A percentile compares a stretch with the other conserved stretches of the same genome.
Evolutionary conservation across 2,329 filamentous ascomycete species (phyloP).

Genomic region (Fusarium duplospermum): DNA sequence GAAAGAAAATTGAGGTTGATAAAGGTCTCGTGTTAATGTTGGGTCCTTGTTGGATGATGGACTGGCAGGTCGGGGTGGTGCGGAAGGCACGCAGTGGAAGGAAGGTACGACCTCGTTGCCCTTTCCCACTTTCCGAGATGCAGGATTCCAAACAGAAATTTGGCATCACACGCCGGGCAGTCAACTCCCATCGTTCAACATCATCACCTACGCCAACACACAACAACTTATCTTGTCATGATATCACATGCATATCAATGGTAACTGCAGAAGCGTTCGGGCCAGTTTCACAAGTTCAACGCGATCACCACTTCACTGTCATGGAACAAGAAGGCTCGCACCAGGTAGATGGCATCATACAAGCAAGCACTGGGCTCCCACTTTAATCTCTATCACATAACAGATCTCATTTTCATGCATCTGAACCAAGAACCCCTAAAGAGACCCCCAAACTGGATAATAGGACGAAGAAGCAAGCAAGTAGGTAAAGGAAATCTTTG

Average conservation of each 20-base stretch:
- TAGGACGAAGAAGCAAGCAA: constrained; percentile 38
- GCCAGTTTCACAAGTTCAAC: background rate
- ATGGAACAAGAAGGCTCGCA: background rate
- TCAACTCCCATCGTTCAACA: background rate
- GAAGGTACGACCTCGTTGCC: background rate
- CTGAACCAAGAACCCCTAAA: constrained; percentile 29
- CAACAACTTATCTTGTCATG: background rate
- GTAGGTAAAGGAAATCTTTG: constrained; percentile 46
- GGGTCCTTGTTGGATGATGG: background rate
- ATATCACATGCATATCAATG: background rate
- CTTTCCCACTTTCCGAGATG: background rate
- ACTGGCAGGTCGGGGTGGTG: background rate
- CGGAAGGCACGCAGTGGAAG: background rate
- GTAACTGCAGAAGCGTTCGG: background rate
- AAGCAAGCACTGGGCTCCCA: constrained; percentile 30
- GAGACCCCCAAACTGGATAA: constrained; percentile 29
- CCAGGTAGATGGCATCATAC: constrained; percentile 5
- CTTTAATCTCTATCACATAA: constrained; percentile 37
- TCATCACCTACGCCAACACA: background rate
- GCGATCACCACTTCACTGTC: background rate
- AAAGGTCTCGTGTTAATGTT: background rate
- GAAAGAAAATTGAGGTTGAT: background rate
- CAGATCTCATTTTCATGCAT: constrained; percentile 36
- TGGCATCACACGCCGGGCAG: background rate
- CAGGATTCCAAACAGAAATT: background rate